These are phyloP conservation scores for Heliamphora pulchella DNA, from an alignment of 179 eudicot species.

Conservation along the genomic window DNA sequence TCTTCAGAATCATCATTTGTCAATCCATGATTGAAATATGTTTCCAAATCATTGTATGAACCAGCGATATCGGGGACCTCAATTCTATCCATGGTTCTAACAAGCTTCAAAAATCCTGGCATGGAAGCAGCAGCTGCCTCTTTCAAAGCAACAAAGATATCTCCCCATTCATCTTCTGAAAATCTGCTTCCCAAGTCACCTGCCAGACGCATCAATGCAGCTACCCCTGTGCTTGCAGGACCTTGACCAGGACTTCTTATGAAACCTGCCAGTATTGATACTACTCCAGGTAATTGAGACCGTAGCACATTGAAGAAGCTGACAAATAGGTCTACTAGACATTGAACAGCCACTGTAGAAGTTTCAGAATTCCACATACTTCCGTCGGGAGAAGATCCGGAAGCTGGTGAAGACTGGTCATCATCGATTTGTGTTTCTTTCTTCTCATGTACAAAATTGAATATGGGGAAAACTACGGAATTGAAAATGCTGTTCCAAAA, in stretches of 20 bases:
- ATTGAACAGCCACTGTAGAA: conserved; percentile 58
- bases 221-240: conserved; percentile 65
- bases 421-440: conserved; percentile 29
- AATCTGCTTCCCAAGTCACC: conserved; percentile 56
- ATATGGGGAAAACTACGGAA: conserved; percentile 74
- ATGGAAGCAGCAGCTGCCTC: conserved; percentile 60
- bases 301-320: conserved; percentile 56
- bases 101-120: conserved; percentile 61
- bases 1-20: conserved; percentile 48
- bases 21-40: conserved; percentile 40
- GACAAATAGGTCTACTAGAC: conserved; percentile 67
- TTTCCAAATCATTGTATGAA: conserved; percentile 40
- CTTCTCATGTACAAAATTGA: conserved; percentile 35
- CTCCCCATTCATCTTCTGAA: conserved; percentile 79
- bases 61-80: conserved; percentile 45
- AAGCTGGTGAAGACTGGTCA: conserved; percentile 30
- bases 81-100: conserved; percentile 57
- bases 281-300: conserved; percentile 53
- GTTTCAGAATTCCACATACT: conserved; percentile 77
- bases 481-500: conserved; percentile 72
- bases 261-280: conserved; percentile 50
- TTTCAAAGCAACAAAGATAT: conserved; percentile 60
- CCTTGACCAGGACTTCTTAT: conserved; percentile 63
- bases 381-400: conserved; percentile 29
- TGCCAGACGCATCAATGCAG: conserved; percentile 68